Evolutionary conservation across 2,329 filamentous ascomycete species (phyloP).

Genomic region (Cladosporium cucumerinum): DNA sequence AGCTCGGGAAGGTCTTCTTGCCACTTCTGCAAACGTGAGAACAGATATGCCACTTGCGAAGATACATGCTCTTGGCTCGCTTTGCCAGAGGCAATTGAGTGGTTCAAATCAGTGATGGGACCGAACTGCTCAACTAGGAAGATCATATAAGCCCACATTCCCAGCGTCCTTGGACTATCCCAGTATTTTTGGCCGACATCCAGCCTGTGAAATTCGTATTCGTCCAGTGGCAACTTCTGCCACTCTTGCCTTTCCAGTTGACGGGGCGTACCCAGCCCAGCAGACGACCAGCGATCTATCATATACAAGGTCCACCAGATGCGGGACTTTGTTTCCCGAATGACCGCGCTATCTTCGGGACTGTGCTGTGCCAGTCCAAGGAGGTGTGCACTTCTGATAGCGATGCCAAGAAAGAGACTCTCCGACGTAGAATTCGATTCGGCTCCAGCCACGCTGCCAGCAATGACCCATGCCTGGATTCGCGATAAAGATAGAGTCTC

Average conservation of each 20-base stretch:
- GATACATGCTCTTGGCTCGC: background rate
- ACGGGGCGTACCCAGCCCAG: conserved; percentile 36
- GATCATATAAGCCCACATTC: conserved; percentile 43
- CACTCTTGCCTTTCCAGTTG: conserved; percentile 24
- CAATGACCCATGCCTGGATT: conserved; percentile 41
- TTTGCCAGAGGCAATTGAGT: conserved; percentile 28
- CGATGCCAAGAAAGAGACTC: conserved; percentile 37
- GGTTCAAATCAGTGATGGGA: conserved; percentile 42
- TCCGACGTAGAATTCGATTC: conserved; percentile 39
- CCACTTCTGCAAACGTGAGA: conserved; percentile 8
- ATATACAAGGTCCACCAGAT: conserved; percentile 43
- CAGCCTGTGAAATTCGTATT: conserved; percentile 35
- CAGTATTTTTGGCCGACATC: conserved; percentile 7
- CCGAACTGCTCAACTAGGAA: conserved; percentile 40
- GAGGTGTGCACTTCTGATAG: conserved; percentile 18
- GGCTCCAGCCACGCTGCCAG: conserved; percentile 36
- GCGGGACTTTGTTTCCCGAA: conserved; percentile 38
- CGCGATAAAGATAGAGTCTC: conserved; percentile 38
- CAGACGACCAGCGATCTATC: conserved; percentile 42
- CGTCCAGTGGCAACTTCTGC: conserved; percentile 38
- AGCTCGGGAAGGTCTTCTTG: background rate
- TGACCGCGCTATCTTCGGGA: conserved; percentile 25
- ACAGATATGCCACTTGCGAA: background rate
- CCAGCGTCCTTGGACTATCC: conserved; percentile 29
- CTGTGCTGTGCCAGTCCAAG: conserved; percentile 7